Conservation (phyloP, 139 green algal species). For the Chlamydomonas schloesseri region DNA sequence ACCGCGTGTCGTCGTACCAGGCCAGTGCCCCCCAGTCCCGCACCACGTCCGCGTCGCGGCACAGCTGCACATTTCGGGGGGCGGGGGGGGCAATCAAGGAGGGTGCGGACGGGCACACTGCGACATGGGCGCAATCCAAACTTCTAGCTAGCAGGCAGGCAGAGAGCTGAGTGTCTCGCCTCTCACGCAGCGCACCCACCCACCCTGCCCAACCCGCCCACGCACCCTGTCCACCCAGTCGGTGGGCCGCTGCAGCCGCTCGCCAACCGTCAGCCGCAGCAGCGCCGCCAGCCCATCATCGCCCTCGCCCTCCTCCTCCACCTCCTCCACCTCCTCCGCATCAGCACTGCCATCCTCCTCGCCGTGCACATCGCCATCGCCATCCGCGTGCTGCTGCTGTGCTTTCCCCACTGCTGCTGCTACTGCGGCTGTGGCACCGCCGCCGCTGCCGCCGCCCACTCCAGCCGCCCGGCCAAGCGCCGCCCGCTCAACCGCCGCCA, state of each 20-base stretch:
- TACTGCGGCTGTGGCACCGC: background rate
- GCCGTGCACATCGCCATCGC: background rate
- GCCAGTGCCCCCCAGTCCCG: background rate
- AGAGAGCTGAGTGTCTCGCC: no score
- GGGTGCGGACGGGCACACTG: no score
- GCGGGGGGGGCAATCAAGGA: no score
- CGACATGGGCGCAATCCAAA: no score
- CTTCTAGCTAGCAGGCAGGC: no score
- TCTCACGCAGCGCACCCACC: no score
- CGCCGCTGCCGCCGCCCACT: background rate
- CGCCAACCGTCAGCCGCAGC: background rate
- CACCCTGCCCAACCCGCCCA: no score
- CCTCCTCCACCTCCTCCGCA: no score
- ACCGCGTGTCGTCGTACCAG: conserved; percentile 33
- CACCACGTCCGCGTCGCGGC: background rate
- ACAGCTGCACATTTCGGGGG: no score
- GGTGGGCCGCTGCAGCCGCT: background rate
- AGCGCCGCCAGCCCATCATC: background rate
- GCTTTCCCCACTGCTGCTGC: background rate
- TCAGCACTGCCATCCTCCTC: background rate
- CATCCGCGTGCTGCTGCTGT: no score
- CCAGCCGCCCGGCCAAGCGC: no score
- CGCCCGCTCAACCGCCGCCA: background rate
- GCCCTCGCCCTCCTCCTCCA: background rate
- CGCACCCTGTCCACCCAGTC: conserved; percentile 27